A percentile compares a stretch with the other conserved stretches of the same genome.
Conservation (phyloP, 2,329 filamentous ascomycete species). For the Pezicula neosporulosa region DNA sequence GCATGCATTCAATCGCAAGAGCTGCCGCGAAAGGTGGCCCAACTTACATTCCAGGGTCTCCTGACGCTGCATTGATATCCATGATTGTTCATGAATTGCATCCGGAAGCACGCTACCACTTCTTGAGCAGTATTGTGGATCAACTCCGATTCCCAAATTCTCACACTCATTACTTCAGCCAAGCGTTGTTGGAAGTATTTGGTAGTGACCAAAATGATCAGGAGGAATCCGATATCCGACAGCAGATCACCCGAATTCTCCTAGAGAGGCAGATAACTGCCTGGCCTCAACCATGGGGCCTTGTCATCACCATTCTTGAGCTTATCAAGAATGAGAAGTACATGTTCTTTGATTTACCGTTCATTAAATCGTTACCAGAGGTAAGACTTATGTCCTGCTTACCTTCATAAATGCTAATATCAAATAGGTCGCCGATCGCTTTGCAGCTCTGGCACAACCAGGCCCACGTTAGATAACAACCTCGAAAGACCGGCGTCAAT, state of each 20-base stretch:
- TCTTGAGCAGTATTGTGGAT: slow-evolving; percentile 82
- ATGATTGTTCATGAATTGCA: slow-evolving; percentile 72
- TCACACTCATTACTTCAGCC: slow-evolving; percentile 90
- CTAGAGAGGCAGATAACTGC: slow-evolving; percentile 84
- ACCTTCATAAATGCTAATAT: slow-evolving; percentile 9
- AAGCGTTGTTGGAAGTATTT: slow-evolving; percentile 80
- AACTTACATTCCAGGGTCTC: slow-evolving; percentile 60
- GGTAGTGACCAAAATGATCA: slow-evolving; percentile 69
- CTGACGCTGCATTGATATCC: slow-evolving; percentile 70
- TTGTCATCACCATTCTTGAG: slow-evolving; percentile 85
- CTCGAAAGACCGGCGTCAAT: background rate
- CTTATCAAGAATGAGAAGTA: slow-evolving; percentile 88
- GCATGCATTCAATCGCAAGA: slow-evolving; percentile 64
- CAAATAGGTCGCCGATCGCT: slow-evolving; percentile 25
- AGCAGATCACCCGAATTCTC: slow-evolving; percentile 86
- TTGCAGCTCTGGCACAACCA: slow-evolving; percentile 20
- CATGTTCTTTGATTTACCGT: slow-evolving; percentile 88
- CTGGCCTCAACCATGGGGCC: slow-evolving; percentile 93
- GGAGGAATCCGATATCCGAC: slow-evolving; percentile 77
- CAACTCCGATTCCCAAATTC: slow-evolving; percentile 88
- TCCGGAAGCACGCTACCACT: slow-evolving; percentile 78
- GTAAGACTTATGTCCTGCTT: slow-evolving; percentile 42
- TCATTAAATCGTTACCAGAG: slow-evolving; percentile 86
- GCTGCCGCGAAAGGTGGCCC: slow-evolving; percentile 55
- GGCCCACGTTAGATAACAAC: slow-evolving; percentile 1